These are phyloP conservation scores for Neurospora pannonica DNA, from an alignment of 495 filamentous ascomycete genomes.

Conservation along the genomic window DNA sequence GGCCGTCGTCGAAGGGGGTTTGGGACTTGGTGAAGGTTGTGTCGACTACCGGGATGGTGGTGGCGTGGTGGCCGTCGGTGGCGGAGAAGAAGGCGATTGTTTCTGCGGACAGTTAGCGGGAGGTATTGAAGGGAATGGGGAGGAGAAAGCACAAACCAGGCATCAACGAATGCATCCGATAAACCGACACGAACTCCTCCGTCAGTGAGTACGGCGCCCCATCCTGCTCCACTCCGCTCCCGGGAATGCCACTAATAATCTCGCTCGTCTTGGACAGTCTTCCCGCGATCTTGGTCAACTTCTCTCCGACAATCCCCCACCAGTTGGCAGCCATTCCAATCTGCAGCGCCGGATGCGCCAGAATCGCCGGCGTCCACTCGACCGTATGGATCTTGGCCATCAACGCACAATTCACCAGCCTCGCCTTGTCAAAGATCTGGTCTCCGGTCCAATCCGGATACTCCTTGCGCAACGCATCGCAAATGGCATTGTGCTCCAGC, in stretches of 20 bases:
- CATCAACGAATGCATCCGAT: constrained; percentile 33
- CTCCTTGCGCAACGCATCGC: constrained; percentile 18
- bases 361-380: constrained; percentile 38
- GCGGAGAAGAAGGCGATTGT: constrained; percentile 32
- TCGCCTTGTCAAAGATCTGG: constrained; percentile 34
- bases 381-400: constrained; percentile 41
- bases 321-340: constrained; percentile 33
- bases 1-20: constrained; percentile 15
- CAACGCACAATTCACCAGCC: constrained; percentile 35
- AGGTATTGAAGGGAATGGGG: neutral
- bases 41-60: constrained; percentile 20
- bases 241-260: constrained; percentile 31
- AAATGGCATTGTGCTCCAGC: constrained; percentile 34
- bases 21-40: constrained; percentile 25
- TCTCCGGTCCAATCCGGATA: constrained; percentile 26
- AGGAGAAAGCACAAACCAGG: constrained; percentile 15
- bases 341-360: constrained; percentile 31
- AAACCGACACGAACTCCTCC: constrained; percentile 38
- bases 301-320: constrained; percentile 35
- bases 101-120: constrained; percentile 5
- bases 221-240: constrained; percentile 27
- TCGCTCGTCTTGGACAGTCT: constrained; percentile 28
- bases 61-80: constrained; percentile 18
- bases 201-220: constrained; percentile 29
- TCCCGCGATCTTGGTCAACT: constrained; percentile 28